Percentiles rank a stretch among this genome's conserved stretches.
phyloP scores from a whole-genome alignment of 2,329 filamentous ascomycete species.

The Aspergillus japonicus region DNA sequence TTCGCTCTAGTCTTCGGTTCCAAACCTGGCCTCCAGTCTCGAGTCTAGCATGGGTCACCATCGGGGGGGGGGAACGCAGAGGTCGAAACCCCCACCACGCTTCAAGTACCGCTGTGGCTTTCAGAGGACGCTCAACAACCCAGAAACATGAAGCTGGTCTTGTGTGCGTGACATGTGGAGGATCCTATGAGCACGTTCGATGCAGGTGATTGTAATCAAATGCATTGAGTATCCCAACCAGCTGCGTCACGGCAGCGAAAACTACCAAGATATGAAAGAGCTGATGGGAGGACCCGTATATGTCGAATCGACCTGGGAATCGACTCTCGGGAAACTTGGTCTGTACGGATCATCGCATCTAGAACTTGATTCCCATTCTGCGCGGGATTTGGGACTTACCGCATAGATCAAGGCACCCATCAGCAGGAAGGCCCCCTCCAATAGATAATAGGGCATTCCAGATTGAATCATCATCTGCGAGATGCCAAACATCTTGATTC shows the following conservation, averaged over 20 bases:
- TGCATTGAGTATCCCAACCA: conserved; percentile 19
- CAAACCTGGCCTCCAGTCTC: neutral
- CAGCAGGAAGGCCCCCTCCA: conserved; percentile 23
- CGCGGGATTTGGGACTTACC: conserved; percentile 19
- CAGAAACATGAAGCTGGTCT: neutral
- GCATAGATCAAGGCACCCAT: conserved; percentile 28
- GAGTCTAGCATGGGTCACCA: neutral
- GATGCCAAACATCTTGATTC: conserved; percentile 28
- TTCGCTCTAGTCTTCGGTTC: neutral
- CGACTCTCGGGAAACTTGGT: conserved; percentile 20
- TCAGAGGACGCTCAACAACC: neutral
- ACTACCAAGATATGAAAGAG: conserved; percentile 28
- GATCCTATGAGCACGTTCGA: neutral
- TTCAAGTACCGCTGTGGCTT: neutral
- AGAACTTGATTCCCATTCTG: conserved; percentile 10
- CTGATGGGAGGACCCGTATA: conserved; percentile 21
- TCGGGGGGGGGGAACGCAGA: neutral
- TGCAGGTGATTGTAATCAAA: conserved; percentile 14
- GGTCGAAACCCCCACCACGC: neutral
- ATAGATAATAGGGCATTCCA: conserved; percentile 19
- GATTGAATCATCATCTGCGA: conserved; percentile 28
- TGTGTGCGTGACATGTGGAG: neutral
- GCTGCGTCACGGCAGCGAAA: conserved; percentile 20
- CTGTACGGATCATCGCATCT: conserved; percentile 5
- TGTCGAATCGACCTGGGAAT: conserved; percentile 23